These are phyloP conservation scores for Acanthamoeba culbertsoni DNA, from an alignment of 208 protist genomes.

Conservation along the genomic window DNA sequence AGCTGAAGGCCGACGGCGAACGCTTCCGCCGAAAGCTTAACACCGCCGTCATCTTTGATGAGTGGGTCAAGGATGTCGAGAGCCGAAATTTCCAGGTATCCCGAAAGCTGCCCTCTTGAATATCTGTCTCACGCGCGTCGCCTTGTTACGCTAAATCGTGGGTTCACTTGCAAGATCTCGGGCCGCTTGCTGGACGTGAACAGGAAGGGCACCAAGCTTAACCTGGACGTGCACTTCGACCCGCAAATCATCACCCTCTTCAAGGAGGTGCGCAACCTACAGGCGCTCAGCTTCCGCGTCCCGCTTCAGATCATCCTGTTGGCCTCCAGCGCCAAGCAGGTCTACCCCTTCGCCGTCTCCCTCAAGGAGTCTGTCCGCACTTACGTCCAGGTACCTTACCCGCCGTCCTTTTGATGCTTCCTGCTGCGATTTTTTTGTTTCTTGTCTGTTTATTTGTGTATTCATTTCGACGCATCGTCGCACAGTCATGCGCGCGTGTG, in stretches of 20 bases:
- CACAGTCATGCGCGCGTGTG: not conserved
- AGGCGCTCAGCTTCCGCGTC: slow-evolving; percentile 81
- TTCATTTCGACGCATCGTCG: not conserved
- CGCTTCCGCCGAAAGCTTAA: slow-evolving; percentile 82
- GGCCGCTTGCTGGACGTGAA: slow-evolving; percentile 76
- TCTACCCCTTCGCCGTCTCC: slow-evolving; percentile 84
- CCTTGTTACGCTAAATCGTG: too few species aligned
- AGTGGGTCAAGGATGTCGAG: slow-evolving; percentile 77
- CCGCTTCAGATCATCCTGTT: slow-evolving; percentile 74
- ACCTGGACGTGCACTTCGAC: slow-evolving; percentile 87
- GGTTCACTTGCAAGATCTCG: too few species aligned
- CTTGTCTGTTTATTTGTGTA: too few species aligned
- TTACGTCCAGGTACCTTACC: slow-evolving; percentile 65
- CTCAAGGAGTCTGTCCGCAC: slow-evolving; percentile 81
- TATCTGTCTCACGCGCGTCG: too few species aligned
- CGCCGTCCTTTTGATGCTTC: not conserved
- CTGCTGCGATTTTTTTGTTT: not conserved
- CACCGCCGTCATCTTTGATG: slow-evolving; percentile 72
- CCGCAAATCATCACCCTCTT: slow-evolving; percentile 83
- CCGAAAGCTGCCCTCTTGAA: too few species aligned
- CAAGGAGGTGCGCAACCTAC: slow-evolving; percentile 86
- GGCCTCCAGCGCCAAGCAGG: slow-evolving; percentile 66
- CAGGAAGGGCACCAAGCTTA: slow-evolving; percentile 55
- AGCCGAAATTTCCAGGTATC: slow-evolving; percentile 67
- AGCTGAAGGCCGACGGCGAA: slow-evolving; percentile 82